These are phyloP conservation scores for Helotiales sp. DNA, from an alignment of 2,329 filamentous ascomycete genomes.

Conservation along the genomic window DNA sequence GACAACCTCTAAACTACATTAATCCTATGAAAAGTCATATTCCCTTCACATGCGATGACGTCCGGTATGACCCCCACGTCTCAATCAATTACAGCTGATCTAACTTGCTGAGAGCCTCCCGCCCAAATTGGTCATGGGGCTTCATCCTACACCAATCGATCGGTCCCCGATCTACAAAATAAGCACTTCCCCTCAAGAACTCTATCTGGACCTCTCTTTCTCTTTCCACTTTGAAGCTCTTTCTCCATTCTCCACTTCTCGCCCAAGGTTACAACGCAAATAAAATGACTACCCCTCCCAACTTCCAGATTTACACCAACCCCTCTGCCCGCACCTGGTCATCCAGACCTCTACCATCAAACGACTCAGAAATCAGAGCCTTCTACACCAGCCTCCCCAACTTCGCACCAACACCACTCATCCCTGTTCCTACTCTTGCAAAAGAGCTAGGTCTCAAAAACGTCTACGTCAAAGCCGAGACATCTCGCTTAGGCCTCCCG, in stretches of 20 bases:
- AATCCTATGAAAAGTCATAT: too few species aligned
- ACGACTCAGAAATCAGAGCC: constrained; percentile 9
- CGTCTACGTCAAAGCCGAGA: constrained; percentile 75
- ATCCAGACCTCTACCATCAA: neutral
- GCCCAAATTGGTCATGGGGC: neutral
- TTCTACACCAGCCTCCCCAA: constrained; percentile 57
- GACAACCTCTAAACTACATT: too few species aligned
- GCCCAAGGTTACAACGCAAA: neutral
- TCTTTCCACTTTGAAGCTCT: neutral
- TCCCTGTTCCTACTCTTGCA: constrained; percentile 59
- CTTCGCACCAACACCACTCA: constrained; percentile 29
- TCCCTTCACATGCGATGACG: neutral
- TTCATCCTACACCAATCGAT: neutral
- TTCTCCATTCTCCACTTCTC: neutral
- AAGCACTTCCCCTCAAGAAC: neutral
- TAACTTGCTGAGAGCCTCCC: neutral
- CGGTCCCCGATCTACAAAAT: neutral
- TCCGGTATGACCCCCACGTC: constrained; percentile 3
- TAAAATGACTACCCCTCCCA: neutral
- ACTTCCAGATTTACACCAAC: constrained; percentile 15
- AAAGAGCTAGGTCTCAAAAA: constrained; percentile 59
- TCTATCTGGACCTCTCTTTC: neutral
- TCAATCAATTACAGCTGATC: neutral
- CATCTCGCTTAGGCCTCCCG: constrained; percentile 68
- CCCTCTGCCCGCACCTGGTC: constrained; percentile 6